Evolutionary conservation across 2,329 filamentous ascomycete species (phyloP).

Genomic region (Dryadomyces sulphureus): DNA sequence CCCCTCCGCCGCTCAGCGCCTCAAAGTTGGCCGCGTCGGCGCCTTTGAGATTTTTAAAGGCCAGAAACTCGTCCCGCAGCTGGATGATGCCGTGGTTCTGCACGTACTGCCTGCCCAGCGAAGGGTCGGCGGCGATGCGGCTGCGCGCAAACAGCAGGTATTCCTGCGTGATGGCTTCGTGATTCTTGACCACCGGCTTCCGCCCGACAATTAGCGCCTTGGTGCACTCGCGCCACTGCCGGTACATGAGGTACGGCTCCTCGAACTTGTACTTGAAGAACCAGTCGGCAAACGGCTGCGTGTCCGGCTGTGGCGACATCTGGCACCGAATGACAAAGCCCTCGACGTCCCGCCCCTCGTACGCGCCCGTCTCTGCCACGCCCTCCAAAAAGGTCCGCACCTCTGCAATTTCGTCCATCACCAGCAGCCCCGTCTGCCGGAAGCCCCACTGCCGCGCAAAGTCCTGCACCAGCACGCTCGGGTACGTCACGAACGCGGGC

Average conservation of each 20-base stretch:
- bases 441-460: constrained; percentile 94
- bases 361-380: constrained; percentile 76
- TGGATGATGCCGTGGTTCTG: constrained; percentile 91
- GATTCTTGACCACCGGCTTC: constrained; percentile 68
- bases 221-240: constrained; percentile 95
- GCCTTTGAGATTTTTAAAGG: constrained; percentile 70
- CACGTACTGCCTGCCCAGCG: constrained; percentile 57
- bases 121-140: constrained; percentile 53
- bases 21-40: constrained; percentile 75
- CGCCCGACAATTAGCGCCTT: constrained; percentile 71
- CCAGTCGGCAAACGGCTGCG: constrained; percentile 65
- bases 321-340: constrained; percentile 93
- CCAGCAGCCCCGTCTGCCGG: constrained; percentile 67
- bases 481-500: constrained; percentile 81
- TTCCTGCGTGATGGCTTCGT: constrained; percentile 76
- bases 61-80: constrained; percentile 75
- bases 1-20: constrained; percentile 36
- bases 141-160: constrained; percentile 72
- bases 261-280: constrained; percentile 99
- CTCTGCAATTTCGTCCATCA: constrained; percentile 57
- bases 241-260: constrained; percentile 96
- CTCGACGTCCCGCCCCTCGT: constrained; percentile 84
- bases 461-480: constrained; percentile 65
- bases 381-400: constrained; percentile 72
- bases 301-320: constrained; percentile 36